These are phyloP conservation scores for Lentinula detonsa DNA, from an alignment of 768 basidiomycete species.

Conservation along the genomic window DNA sequence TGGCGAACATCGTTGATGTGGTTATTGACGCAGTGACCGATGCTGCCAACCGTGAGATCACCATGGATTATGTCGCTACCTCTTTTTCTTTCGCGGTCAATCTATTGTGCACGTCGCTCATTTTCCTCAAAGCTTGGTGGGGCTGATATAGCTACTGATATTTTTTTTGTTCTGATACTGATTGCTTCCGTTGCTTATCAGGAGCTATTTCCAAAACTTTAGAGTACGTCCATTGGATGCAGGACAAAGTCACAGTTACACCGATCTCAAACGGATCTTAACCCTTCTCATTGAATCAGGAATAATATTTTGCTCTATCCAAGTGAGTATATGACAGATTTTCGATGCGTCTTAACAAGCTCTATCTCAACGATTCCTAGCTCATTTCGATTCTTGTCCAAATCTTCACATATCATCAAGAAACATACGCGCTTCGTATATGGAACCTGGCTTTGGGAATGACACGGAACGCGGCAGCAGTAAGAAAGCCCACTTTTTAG, in stretches of 20 bases:
- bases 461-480: neutral
- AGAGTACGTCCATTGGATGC: neutral
- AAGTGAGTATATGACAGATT: neutral
- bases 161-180: too few species aligned
- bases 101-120: neutral
- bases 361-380: neutral
- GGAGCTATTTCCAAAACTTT: neutral
- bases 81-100: neutral
- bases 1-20: neutral
- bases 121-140: neutral
- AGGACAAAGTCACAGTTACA: neutral
- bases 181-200: too few species aligned
- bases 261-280: neutral
- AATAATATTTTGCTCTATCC: neutral
- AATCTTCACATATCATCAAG: neutral
- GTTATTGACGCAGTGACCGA: neutral
- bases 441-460: neutral
- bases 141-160: neutral
- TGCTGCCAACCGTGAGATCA: neutral
- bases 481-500: neutral
- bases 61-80: neutral
- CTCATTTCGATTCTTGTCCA: neutral
- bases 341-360: neutral
- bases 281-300: neutral
- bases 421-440: neutral